Percentiles rank a stretch among this genome's conserved stretches.
Evolutionary conservation across 352 stramenopile species (phyloP).

Genomic region (Phytophthora cryptogea): DNA sequence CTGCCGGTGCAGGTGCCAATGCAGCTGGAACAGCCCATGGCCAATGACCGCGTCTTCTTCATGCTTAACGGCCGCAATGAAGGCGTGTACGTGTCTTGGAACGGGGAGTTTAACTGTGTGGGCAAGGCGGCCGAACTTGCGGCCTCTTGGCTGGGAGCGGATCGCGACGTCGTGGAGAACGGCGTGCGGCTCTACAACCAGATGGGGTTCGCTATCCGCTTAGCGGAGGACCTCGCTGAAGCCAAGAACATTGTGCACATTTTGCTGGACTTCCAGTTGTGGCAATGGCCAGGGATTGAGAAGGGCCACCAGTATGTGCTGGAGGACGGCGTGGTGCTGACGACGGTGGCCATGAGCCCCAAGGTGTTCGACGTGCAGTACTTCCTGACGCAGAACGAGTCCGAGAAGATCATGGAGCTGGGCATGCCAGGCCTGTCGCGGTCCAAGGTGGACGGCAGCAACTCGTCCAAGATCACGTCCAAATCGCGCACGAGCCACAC

Average conservation of each 20-base stretch:
- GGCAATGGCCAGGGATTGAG: slow-evolving; percentile 79
- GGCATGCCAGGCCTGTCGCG: slow-evolving; percentile 53
- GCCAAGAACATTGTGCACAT: slow-evolving; percentile 73
- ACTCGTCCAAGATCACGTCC: slow-evolving; percentile 63
- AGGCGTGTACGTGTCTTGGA: slow-evolving; percentile 75
- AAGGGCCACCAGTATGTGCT: slow-evolving; percentile 68
- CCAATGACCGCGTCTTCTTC: slow-evolving; percentile 68
- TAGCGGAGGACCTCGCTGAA: slow-evolving; percentile 43
- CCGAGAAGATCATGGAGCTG: slow-evolving; percentile 56
- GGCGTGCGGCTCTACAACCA: slow-evolving; percentile 74
- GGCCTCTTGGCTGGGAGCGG: slow-evolving; percentile 63
- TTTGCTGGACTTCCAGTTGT: slow-evolving; percentile 81
- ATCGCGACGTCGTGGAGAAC: slow-evolving; percentile 64
- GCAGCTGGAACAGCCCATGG: slow-evolving; percentile 27
- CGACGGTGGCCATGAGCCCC: slow-evolving; percentile 61
- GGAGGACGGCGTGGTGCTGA: slow-evolving; percentile 69
- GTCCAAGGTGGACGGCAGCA: slow-evolving; percentile 70
- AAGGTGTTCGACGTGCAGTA: slow-evolving; percentile 81
- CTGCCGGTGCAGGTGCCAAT: slow-evolving; percentile 54
- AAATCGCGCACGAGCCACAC: slow-evolving; percentile 78
- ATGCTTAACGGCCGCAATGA: slow-evolving; percentile 83
- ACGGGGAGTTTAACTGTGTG: slow-evolving; percentile 68
- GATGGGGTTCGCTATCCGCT: slow-evolving; percentile 60
- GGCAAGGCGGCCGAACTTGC: slow-evolving; percentile 46
- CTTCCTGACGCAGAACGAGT: slow-evolving; percentile 64